Conservation (phyloP, 2,329 filamentous ascomycete genomes). For the Penicillium griseofulvum region DNA sequence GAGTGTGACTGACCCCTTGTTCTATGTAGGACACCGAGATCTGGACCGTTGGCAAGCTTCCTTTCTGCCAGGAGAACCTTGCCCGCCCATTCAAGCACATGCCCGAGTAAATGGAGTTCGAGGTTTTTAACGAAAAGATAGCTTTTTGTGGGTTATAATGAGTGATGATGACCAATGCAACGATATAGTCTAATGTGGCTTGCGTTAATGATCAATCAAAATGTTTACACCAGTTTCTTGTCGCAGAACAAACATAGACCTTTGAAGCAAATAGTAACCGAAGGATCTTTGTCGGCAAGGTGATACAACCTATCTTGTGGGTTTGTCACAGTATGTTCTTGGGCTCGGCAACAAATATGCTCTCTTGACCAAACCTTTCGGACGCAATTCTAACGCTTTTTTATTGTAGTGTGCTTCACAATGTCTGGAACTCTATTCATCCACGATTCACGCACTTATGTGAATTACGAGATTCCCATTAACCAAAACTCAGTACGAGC, state of each 20-base stretch:
- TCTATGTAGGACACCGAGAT: slow-evolving; percentile 58
- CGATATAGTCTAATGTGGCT: background rate
- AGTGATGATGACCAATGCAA: background rate
- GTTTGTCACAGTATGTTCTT: background rate
- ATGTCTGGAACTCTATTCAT: slow-evolving; percentile 22
- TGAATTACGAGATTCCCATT: slow-evolving; percentile 31
- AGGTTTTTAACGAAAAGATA: background rate
- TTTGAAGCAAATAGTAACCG: background rate
- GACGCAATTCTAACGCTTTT: background rate
- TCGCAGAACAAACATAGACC: background rate
- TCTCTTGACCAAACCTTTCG: background rate
- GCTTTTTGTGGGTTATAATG: background rate
- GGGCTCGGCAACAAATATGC: background rate
- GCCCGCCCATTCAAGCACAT: slow-evolving; percentile 63
- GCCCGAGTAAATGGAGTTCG: slow-evolving; percentile 50
- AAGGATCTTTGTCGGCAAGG: background rate
- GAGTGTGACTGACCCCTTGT: background rate
- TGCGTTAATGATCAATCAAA: background rate
- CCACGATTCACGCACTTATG: slow-evolving; percentile 29
- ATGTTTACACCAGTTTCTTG: background rate
- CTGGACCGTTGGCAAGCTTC: slow-evolving; percentile 67
- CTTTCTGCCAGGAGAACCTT: slow-evolving; percentile 66
- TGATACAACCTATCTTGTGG: background rate
- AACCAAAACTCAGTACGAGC: slow-evolving; percentile 29
- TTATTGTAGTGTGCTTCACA: background rate